A percentile compares a stretch with the other conserved stretches of the same genome.
phyloP scores from a whole-genome alignment of 768 basidiomycete species.

The Lyophyllum shimeji region DNA sequence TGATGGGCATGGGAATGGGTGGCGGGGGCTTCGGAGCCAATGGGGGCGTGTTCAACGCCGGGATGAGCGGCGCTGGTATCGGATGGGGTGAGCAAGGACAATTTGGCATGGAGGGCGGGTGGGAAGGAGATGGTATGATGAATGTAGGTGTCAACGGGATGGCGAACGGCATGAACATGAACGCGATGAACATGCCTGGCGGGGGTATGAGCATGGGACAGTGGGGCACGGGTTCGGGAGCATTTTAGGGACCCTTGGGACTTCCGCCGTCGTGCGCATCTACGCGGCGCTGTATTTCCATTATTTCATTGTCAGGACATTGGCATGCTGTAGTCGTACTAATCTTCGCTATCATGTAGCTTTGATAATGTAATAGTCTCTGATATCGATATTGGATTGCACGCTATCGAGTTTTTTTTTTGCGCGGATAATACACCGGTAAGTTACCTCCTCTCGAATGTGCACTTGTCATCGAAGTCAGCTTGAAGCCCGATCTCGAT shows the following conservation, averaged over 20 bases:
- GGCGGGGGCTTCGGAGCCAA: conserved; percentile 20
- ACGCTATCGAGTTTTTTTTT: background rate
- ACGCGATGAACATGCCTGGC: conserved; percentile 30
- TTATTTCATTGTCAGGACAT: background rate
- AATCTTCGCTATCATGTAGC: background rate
- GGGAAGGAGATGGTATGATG: conserved; percentile 35
- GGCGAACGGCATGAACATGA: conserved; percentile 43
- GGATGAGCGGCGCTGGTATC: conserved; percentile 32
- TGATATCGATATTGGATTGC: too few species aligned
- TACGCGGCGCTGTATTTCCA: background rate
- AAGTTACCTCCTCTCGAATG: background rate
- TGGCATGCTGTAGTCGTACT: background rate
- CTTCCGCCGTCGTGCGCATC: background rate
- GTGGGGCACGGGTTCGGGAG: conserved; percentile 19
- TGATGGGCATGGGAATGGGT: conserved; percentile 28
- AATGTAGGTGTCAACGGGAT: conserved; percentile 36
- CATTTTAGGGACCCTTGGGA: conserved; percentile 11
- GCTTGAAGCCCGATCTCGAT: background rate
- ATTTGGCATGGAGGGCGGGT: conserved; percentile 29
- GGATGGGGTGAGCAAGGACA: conserved; percentile 34
- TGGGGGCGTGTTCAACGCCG: conserved; percentile 30
- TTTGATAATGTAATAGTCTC: background rate
- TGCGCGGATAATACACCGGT: background rate
- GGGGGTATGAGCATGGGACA: conserved; percentile 46
- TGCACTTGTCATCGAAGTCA: too few species aligned